Base-by-base conservation (phyloP, 2,329 filamentous ascomycete species). In the Geosmithia flava region DNA sequence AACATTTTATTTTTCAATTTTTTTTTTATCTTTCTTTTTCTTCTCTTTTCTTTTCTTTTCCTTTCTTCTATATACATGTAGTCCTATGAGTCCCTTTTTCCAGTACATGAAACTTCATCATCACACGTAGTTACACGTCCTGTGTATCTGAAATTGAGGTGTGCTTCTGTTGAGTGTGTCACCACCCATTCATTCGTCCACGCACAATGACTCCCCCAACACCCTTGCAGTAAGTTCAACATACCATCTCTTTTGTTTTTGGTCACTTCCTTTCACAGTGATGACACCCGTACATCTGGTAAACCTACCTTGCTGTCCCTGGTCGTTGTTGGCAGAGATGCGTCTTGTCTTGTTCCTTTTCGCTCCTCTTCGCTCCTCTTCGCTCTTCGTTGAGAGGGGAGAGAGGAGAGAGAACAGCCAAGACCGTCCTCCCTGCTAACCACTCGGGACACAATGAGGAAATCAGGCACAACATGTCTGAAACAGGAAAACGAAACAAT, bases 241-340 rank as follows among this genome's bases (percentile, higher is more conserved):
- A 13, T 37, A 4, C 23, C 33, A 37, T 30, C 33, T 37, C 33
- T 16, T 11, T 13, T 16, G 6, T 27, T 27, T 8, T 27, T n/a
- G n/a, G 23, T 27, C 33, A 6, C 33, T 13, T 37, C 10, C 33
- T 37, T 19, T 3, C 43, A 44, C 16, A 45, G 27, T 62, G 64
- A 67, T 66, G 65, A 68, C 54, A 59, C 53, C 53, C 51, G 52
- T 56, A 59, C 65, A 67, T 68, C 65, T 68, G 65, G 65, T 68
- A 68, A 68, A 61, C 65, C 62, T 64, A 68, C 51, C 33, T 37
- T 4, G 4, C 8, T 51, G 52, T 54, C 56, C 56, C 54, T 55
- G 56, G 48, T 51, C 52, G 63, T 53, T 48, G 60, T 63, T 60
- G 50, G 49, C 50, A 42, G 8, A 16, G 33, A 8, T 27, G n/a